These are phyloP conservation scores for Chlamydomonas incerta DNA, from an alignment of 139 green algal genomes.

Conservation along the genomic window DNA sequence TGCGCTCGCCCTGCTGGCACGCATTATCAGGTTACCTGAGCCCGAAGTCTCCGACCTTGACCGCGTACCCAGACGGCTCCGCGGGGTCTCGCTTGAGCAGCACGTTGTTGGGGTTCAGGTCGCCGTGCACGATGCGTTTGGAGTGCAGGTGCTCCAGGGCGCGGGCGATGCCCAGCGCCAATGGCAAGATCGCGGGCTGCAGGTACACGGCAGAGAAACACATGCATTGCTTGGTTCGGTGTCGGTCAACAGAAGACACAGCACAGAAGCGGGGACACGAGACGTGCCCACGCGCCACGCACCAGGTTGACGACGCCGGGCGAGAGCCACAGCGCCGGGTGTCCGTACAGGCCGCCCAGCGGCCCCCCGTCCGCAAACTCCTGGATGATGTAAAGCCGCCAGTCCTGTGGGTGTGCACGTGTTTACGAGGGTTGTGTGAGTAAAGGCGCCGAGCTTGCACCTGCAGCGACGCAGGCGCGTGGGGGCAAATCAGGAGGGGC, in stretches of 20 bases:
- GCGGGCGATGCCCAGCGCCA: constrained; percentile 39
- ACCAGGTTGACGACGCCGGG: background rate
- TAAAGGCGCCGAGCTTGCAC: too few relatives aligned
- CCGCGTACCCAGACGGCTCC: background rate
- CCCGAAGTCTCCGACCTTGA: constrained; percentile 40
- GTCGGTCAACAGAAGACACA: too few relatives aligned
- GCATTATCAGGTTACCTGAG: background rate
- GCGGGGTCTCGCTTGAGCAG: constrained; percentile 38
- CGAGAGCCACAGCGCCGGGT: background rate
- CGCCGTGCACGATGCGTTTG: constrained; percentile 65
- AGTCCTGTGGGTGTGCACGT: constrained; percentile 39
- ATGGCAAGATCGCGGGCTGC: background rate
- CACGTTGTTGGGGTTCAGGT: constrained; percentile 48
- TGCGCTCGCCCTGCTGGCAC: too few relatives aligned
- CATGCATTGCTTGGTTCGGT: too few relatives aligned
- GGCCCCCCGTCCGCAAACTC: constrained; percentile 46
- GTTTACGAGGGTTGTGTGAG: too few relatives aligned
- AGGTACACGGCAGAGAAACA: too few relatives aligned
- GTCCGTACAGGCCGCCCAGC: background rate
- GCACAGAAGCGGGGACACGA: too few relatives aligned
- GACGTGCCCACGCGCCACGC: too few relatives aligned
- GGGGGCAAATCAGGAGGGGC: too few relatives aligned
- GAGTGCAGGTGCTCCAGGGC: constrained; percentile 68
- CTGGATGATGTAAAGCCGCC: constrained; percentile 58
- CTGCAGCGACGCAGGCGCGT: too few relatives aligned